These are phyloP conservation scores for Rhazya stricta DNA, from an alignment of 257 asterid species.

Conservation along the genomic window DNA sequence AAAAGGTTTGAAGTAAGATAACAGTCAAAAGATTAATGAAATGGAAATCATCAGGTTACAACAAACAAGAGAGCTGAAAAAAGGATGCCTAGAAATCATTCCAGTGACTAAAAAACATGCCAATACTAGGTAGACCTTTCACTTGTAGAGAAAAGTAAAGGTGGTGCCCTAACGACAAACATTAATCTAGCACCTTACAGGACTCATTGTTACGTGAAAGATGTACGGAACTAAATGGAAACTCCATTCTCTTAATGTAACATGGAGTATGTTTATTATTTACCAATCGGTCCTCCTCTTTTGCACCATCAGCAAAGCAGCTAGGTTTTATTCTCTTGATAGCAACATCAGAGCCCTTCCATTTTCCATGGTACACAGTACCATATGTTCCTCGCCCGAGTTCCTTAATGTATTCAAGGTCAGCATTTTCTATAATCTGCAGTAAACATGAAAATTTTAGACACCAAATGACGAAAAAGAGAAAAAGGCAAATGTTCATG, in stretches of 20 bases:
- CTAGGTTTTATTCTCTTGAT: slow-evolving; percentile 24
- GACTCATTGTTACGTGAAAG: background rate
- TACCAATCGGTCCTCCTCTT: slow-evolving; percentile 28
- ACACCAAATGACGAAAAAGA: background rate
- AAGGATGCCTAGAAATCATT: background rate
- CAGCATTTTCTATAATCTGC: slow-evolving; percentile 27
- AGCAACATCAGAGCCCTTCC: slow-evolving; percentile 40
- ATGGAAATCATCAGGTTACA: background rate
- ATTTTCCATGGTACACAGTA: slow-evolving; percentile 30
- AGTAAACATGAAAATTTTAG: background rate
- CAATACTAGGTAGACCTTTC: background rate
- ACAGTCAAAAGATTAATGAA: background rate
- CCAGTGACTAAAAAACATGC: background rate
- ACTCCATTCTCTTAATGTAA: background rate
- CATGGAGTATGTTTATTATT: background rate
- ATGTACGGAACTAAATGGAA: background rate
- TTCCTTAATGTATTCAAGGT: slow-evolving; percentile 29
- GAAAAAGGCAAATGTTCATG: background rate
- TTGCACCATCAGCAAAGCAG: slow-evolving; percentile 23
- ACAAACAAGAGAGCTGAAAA: background rate
- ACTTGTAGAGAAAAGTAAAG: background rate
- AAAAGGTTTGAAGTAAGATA: background rate
- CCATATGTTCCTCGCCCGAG: slow-evolving; percentile 31
- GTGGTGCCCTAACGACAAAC: background rate
- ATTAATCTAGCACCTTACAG: background rate